Conservation (phyloP, 2,329 filamentous ascomycete species). For the Claviceps maximensis region DNA sequence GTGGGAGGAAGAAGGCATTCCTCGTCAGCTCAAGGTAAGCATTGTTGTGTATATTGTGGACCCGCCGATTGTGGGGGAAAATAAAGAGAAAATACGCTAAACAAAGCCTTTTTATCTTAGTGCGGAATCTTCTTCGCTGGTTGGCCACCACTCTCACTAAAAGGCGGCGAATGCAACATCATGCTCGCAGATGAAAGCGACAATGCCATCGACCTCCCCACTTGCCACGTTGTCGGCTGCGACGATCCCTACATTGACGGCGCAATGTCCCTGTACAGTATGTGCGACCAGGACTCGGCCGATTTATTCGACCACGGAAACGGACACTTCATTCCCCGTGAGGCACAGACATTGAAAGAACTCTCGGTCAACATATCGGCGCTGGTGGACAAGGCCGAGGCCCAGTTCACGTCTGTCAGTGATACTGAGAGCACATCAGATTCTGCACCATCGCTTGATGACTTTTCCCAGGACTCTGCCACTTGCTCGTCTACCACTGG, state of each 20-base stretch:
- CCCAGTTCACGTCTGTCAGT: not conserved
- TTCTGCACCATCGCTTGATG: not conserved
- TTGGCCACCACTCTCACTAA: conserved; percentile 37
- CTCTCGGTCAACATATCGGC: conserved; percentile 15
- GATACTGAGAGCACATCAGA: not conserved
- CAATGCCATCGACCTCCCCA: conserved; percentile 36
- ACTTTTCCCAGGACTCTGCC: not conserved
- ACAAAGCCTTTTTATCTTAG: conserved; percentile 16
- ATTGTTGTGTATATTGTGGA: conserved; percentile 2
- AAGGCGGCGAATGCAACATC: conserved; percentile 24
- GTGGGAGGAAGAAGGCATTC: conserved; percentile 16
- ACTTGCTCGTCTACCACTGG: not conserved
- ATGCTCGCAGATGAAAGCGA: conserved; percentile 36
- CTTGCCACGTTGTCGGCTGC: conserved; percentile 39
- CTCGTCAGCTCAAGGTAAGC: conserved; percentile 23
- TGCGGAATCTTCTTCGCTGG: conserved; percentile 36
- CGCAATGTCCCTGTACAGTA: conserved; percentile 46
- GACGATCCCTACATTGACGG: conserved; percentile 48
- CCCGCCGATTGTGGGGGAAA: too few species aligned
- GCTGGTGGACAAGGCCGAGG: not conserved
- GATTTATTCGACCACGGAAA: conserved; percentile 53
- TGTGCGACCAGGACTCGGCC: conserved; percentile 46
- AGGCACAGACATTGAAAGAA: conserved; percentile 33
- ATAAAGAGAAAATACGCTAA: too few species aligned
- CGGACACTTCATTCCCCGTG: conserved; percentile 47